Evolutionary conservation across 768 basidiomycete species (phyloP).

Genomic region (Russula foetens): DNA sequence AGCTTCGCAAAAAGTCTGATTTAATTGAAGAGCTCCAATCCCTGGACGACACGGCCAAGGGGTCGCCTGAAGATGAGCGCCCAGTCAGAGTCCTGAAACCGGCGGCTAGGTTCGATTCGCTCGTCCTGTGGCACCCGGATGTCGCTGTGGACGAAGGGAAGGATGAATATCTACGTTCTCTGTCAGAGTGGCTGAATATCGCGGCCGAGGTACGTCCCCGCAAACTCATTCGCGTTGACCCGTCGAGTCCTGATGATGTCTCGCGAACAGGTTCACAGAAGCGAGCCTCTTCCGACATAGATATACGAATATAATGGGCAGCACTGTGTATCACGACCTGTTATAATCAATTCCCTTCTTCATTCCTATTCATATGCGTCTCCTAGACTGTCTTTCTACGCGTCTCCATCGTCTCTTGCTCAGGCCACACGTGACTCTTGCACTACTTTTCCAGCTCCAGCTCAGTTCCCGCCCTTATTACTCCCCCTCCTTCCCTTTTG

Average conservation of each 20-base stretch:
- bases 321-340: neutral
- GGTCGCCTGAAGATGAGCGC: conserved; percentile 18
- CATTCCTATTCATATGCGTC: too few relatives aligned
- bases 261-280: conserved; percentile 1
- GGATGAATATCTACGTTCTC: conserved; percentile 63
- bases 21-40: conserved; percentile 19
- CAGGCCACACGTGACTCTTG: too few relatives aligned
- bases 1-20: conserved; percentile 25
- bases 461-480: too few relatives aligned
- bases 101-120: conserved; percentile 49
- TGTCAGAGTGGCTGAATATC: conserved; percentile 65
- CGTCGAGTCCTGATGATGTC: neutral
- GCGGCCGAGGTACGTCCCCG: conserved; percentile 46
- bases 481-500: too few relatives aligned
- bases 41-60: conserved; percentile 19
- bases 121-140: conserved; percentile 74
- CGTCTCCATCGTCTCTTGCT: too few relatives aligned
- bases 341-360: too few relatives aligned
- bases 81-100: conserved; percentile 36
- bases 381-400: too few relatives aligned
- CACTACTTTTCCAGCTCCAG: too few relatives aligned
- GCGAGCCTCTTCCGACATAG: neutral
- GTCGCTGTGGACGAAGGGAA: conserved; percentile 55
- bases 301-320: neutral
- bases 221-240: too few relatives aligned